A percentile compares a stretch with the other conserved stretches of the same genome.
phyloP scores from a whole-genome alignment of 2,329 filamentous ascomycete species.

The Venturia nashicola region DNA sequence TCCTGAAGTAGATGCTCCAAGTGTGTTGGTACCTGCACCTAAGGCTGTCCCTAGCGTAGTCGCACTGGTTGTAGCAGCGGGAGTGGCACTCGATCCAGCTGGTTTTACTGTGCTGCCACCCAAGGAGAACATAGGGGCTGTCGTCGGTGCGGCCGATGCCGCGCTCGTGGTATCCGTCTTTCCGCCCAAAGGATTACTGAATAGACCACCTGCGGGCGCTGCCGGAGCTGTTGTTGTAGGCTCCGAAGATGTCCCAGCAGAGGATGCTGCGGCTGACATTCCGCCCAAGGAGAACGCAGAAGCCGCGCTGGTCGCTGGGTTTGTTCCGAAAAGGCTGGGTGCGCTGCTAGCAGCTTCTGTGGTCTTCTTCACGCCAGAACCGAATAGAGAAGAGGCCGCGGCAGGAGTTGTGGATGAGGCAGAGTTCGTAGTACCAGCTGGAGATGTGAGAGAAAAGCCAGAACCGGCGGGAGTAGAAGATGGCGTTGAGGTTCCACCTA shows the following conservation, averaged over 20 bases:
- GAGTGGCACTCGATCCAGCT: background rate
- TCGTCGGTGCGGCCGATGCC: background rate
- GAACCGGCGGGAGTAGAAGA: background rate
- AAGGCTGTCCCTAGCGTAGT: background rate
- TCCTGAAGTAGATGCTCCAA: constrained; percentile 5
- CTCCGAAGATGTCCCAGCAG: background rate
- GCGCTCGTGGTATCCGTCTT: background rate
- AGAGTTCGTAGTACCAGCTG: background rate
- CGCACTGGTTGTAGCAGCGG: background rate
- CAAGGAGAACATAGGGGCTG: background rate
- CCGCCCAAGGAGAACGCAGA: background rate
- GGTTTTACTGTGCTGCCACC: constrained; percentile 1
- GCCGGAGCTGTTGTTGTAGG: constrained; percentile 5
- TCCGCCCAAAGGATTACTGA: background rate
- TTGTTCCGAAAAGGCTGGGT: background rate
- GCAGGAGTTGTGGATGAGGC: background rate
- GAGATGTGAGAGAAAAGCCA: constrained; percentile 4
- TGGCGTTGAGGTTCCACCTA: background rate
- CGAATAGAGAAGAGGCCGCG: background rate
- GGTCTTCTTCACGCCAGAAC: background rate
- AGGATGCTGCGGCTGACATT: background rate
- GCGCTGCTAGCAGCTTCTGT: background rate
- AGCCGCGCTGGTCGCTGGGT: constrained; percentile 4
- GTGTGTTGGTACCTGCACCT: background rate
- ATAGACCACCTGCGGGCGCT: background rate